phyloP scores from a whole-genome alignment of 495 filamentous ascomycete species.

The Penicillium bialowiezense region DNA sequence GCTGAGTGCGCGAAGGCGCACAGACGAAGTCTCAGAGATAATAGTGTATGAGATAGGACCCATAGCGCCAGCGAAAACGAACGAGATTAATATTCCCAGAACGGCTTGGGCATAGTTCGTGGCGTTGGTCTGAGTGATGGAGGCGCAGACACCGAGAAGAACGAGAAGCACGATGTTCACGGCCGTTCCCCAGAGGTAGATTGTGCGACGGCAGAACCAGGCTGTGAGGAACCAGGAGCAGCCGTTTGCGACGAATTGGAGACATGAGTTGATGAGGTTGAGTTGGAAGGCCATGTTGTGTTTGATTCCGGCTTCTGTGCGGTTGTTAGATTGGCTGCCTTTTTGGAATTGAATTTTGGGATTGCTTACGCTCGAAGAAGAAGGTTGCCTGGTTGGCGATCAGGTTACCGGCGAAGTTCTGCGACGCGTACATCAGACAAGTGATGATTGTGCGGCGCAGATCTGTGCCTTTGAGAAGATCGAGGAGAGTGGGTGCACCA shows the following conservation, averaged over 20 bases:
- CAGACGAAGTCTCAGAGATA: conserved; percentile 54
- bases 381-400: conserved; percentile 28
- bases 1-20: conserved; percentile 49
- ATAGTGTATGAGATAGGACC: conserved; percentile 55
- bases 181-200: conserved; percentile 43
- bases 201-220: conserved; percentile 44
- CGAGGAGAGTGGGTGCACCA: conserved; percentile 53
- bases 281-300: conserved; percentile 28
- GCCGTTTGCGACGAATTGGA: conserved; percentile 32
- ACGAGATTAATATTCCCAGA: conserved; percentile 51
- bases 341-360: background rate
- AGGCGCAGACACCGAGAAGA: conserved; percentile 44
- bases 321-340: conserved; percentile 15
- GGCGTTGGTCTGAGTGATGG: conserved; percentile 29
- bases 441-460: conserved; percentile 65
- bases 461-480: conserved; percentile 68
- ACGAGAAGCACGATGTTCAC: conserved; percentile 31
- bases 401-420: conserved; percentile 35
- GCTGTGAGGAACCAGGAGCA: conserved; percentile 24
- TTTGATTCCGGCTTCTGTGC: conserved; percentile 25
- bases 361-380: conserved; percentile 27
- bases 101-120: conserved; percentile 46
- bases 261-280: conserved; percentile 37
- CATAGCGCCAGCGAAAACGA: conserved; percentile 40
- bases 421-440: conserved; percentile 51